Percentiles rank a stretch among this genome's conserved stretches.
Evolutionary conservation across 805 yeast genomes (phyloP).

Genomic region (Pichia insulana): DNA sequence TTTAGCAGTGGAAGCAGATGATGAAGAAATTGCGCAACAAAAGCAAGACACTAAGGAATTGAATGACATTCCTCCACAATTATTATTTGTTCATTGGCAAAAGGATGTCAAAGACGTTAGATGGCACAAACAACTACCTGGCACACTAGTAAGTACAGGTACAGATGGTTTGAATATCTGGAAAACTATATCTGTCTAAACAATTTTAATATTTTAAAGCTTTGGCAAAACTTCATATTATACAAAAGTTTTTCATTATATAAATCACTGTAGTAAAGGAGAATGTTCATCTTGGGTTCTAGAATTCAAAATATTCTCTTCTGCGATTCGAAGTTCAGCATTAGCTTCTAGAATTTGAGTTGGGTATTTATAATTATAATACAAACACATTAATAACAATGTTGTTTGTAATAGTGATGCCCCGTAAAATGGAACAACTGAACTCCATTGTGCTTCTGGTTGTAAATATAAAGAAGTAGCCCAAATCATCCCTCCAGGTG

Average conservation of each 20-base stretch:
- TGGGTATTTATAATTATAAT: constrained; percentile 27
- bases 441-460: constrained; percentile 77
- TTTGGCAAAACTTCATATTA: no score
- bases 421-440: constrained; percentile 72
- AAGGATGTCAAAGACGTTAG: constrained; percentile 94
- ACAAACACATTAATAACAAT: constrained; percentile 55
- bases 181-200: constrained; percentile 90
- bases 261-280: not conserved
- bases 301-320: constrained; percentile 7
- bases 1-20: constrained; percentile 96
- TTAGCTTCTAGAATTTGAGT: constrained; percentile 16
- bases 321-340: constrained; percentile 14
- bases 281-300: constrained; percentile 4
- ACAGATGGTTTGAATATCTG: constrained; percentile 90
- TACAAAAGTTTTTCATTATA: no score
- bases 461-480: constrained; percentile 60
- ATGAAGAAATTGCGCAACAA: constrained; percentile 89
- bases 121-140: constrained; percentile 97
- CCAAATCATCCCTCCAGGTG: constrained; percentile 85
- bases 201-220: not conserved
- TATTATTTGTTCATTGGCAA: constrained; percentile 97
- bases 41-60: constrained; percentile 68
- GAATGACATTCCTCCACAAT: constrained; percentile 88
- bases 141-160: constrained; percentile 89
- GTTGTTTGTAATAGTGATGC: constrained; percentile 64